Evolutionary conservation across 768 basidiomycete species (phyloP).

Genomic region (Mycena chlorophos): DNA sequence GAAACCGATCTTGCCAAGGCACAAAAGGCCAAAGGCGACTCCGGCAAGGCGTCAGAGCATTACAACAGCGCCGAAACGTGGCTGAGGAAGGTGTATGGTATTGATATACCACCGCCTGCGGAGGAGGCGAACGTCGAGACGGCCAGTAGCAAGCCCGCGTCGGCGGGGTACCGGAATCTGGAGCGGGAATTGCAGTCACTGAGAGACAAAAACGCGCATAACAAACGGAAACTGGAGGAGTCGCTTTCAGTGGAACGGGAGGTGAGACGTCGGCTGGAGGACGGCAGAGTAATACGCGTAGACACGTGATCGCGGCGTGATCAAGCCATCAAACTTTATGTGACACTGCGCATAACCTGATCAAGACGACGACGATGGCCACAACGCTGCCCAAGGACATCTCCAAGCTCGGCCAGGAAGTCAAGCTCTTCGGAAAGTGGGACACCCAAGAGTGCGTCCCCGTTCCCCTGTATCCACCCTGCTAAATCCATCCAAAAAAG

Average conservation of each 20-base stretch:
- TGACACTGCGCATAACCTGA: conserved; percentile 3
- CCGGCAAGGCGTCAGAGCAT: conserved; percentile 36
- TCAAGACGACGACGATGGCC: conserved; percentile 37
- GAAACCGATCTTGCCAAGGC: conserved; percentile 47
- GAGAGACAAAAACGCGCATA: conserved; percentile 34
- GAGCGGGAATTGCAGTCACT: conserved; percentile 42
- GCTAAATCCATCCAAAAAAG: conserved; percentile 41
- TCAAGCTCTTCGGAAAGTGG: conserved; percentile 99
- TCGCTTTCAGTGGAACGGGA: conserved; percentile 35
- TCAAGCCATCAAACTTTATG: background rate
- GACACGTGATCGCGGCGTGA: background rate
- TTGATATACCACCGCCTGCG: conserved; percentile 5
- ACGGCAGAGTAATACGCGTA: conserved; percentile 27
- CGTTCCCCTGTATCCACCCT: conserved; percentile 5
- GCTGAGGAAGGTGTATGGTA: conserved; percentile 52
- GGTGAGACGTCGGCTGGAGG: conserved; percentile 38
- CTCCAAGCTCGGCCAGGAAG: conserved; percentile 76
- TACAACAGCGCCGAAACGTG: conserved; percentile 42
- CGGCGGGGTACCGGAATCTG: conserved; percentile 14
- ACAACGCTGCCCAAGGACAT: conserved; percentile 82
- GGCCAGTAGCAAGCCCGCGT: conserved; percentile 3
- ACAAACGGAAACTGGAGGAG: conserved; percentile 50
- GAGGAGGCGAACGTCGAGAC: background rate
- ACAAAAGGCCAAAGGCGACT: conserved; percentile 28
- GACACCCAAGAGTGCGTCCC: conserved; percentile 89